Conservation (phyloP, 2,329 filamentous ascomycete genomes). For the Alternaria brassicae region DNA sequence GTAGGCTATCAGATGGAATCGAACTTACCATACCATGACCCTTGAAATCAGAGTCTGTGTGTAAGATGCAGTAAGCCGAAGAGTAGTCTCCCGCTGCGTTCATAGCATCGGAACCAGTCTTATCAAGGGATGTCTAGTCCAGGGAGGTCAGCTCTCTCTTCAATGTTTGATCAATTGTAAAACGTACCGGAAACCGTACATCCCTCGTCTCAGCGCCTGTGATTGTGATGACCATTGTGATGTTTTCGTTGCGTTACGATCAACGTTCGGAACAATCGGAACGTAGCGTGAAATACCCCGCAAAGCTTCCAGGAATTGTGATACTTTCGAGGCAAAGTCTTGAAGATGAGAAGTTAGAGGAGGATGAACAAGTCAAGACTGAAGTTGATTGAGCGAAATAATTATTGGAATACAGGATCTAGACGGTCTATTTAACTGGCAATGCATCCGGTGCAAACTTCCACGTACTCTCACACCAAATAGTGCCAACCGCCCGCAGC, state of each 20-base stretch:
- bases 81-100: conserved; percentile 94
- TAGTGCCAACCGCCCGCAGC: conserved; percentile 1
- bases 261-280: conserved; percentile 17
- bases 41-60: conserved; percentile 74
- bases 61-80: conserved; percentile 88
- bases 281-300: conserved; percentile 10
- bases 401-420: conserved; percentile 4
- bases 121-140: conserved; percentile 81
- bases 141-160: not conserved
- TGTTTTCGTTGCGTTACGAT: not conserved
- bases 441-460: conserved; percentile 7
- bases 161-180: not conserved
- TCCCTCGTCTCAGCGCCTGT: conserved; percentile 56
- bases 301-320: not conserved
- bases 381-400: not conserved
- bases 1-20: not conserved
- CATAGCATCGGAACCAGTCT: conserved; percentile 97
- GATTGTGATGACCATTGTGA: conserved; percentile 55
- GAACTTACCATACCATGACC: conserved; percentile 80
- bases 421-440: conserved; percentile 13
- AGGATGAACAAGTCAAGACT: not conserved
- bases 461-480: conserved; percentile 3
- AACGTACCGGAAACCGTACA: conserved; percentile 57
- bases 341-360: not conserved
- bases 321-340: not conserved